Conservation (phyloP, 2,329 filamentous ascomycete genomes). For the Colletotrichum brevisporum region DNA sequence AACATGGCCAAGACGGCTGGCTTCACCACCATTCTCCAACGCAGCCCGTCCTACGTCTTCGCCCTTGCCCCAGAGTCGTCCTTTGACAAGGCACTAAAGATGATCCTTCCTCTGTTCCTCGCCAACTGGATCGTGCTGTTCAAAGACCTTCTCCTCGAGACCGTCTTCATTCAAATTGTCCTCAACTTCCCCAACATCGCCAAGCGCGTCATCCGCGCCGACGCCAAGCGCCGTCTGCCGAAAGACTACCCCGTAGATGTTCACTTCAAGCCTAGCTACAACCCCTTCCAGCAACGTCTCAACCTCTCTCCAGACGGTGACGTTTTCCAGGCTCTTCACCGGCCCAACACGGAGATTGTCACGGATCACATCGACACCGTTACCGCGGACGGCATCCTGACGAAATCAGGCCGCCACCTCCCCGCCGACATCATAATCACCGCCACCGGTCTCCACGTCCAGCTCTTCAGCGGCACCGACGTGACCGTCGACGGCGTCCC, state of each 20-base stretch:
- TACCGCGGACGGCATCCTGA: constrained; percentile 61
- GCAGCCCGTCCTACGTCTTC: constrained; percentile 80
- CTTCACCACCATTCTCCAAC: constrained; percentile 84
- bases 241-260: constrained; percentile 66
- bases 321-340: constrained; percentile 66
- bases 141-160: constrained; percentile 62
- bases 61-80: constrained; percentile 61
- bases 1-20: constrained; percentile 74
- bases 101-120: constrained; percentile 62
- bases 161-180: constrained; percentile 65
- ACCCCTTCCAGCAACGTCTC: constrained; percentile 81
- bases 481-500: constrained; percentile 68
- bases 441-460: constrained; percentile 75
- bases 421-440: constrained; percentile 78
- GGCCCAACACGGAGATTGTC: constrained; percentile 60
- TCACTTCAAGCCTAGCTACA: constrained; percentile 76
- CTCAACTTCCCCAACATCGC: constrained; percentile 65
- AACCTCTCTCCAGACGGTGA: constrained; percentile 75
- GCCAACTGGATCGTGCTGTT: constrained; percentile 63
- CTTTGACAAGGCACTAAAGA: constrained; percentile 54
- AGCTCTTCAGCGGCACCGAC: constrained; percentile 67
- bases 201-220: constrained; percentile 60
- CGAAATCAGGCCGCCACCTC: constrained; percentile 64
- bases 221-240: constrained; percentile 67
- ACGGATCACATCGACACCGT: constrained; percentile 68